Conservation (phyloP, 2,329 filamentous ascomycete genomes). For the Nemania sp. region DNA sequence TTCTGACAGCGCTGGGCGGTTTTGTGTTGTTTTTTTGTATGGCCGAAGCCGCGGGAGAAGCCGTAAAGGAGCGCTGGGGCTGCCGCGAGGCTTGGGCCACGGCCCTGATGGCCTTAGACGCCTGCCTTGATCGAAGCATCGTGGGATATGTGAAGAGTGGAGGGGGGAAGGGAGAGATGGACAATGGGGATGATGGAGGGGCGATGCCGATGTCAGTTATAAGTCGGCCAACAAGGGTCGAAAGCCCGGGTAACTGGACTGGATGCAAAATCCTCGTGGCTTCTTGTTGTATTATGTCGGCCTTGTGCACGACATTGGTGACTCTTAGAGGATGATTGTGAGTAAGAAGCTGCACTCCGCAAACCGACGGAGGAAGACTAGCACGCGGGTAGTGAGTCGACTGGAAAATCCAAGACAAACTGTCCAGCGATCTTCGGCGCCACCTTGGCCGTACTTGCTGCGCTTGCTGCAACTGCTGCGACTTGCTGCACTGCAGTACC, state of each 20-base stretch:
- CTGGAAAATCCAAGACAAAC: slow-evolving; percentile 12
- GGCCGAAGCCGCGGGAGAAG: slow-evolving; percentile 43
- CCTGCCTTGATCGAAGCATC: slow-evolving; percentile 56
- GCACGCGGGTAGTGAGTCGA: slow-evolving; percentile 13
- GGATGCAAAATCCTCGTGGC: background rate
- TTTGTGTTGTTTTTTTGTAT: slow-evolving; percentile 46
- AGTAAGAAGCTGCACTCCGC: background rate
- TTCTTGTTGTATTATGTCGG: background rate
- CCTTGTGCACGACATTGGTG: background rate
- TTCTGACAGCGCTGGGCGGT: slow-evolving; percentile 47
- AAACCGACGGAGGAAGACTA: slow-evolving; percentile 7
- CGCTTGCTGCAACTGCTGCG: background rate
- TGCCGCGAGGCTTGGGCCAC: slow-evolving; percentile 44
- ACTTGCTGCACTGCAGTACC: background rate
- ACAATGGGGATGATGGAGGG: slow-evolving; percentile 22
- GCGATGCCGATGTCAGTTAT: slow-evolving; percentile 21
- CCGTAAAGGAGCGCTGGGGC: slow-evolving; percentile 45
- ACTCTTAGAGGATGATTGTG: background rate
- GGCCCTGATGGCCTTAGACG: slow-evolving; percentile 51
- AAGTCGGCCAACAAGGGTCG: slow-evolving; percentile 10
- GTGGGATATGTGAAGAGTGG: no score
- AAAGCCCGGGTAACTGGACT: slow-evolving; percentile 9
- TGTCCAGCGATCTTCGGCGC: slow-evolving; percentile 25
- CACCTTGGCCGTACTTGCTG: no score
- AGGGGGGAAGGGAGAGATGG: background rate